Evolutionary conservation across 2,329 filamentous ascomycete species (phyloP), one percentile per base, ranked within the genome.

Genomic region (Xylariales sp.): DNA sequence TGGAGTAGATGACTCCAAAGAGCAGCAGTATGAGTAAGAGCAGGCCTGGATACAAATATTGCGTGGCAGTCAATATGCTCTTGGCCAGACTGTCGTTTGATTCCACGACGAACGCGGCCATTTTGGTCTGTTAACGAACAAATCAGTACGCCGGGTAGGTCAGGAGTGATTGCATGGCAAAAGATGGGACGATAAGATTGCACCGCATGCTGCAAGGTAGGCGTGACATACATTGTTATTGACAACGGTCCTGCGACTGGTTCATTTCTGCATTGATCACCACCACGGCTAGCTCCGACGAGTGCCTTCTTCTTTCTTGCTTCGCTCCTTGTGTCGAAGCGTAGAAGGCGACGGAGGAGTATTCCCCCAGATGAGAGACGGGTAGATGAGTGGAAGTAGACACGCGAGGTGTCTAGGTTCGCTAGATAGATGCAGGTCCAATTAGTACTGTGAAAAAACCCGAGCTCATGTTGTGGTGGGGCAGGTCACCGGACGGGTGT

Each of bases 31-130:
- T 78, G 43, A 84, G 59, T 14, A 89, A 82, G 52, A 89, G 81
- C n/a, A 86, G 73, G 62, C 83, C 79, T 14, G 86, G 82, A 72
- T 87, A 88, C 57, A 84, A 75, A 65, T 86, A 83, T 76, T 88
- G 83, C 8, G 83, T 82, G 49, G 79, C 74, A 64, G 79, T 79
- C 71, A 86, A 80, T 52, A 86, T 77, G 62, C 76, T 75, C 76
- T 86, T 83, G 72, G 80, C 79, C 73, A 75, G 74, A 62, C 75
- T 73, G 63, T 74, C 74, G 67, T 69, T 60, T 69, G 73, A 72
- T 69, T 66, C 74, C 69, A 73, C 71, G 70, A 77, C 72, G 68
- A 72, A 71, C 70, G 74, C 73, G 64, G 74, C 73, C 76, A 78
- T 78, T 67, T 74, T 76, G 73, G 64, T 71, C 74, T 78, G 74